Evolutionary conservation across 768 basidiomycete species (phyloP).

Genomic region (Kwoniella newhampshirensis): DNA sequence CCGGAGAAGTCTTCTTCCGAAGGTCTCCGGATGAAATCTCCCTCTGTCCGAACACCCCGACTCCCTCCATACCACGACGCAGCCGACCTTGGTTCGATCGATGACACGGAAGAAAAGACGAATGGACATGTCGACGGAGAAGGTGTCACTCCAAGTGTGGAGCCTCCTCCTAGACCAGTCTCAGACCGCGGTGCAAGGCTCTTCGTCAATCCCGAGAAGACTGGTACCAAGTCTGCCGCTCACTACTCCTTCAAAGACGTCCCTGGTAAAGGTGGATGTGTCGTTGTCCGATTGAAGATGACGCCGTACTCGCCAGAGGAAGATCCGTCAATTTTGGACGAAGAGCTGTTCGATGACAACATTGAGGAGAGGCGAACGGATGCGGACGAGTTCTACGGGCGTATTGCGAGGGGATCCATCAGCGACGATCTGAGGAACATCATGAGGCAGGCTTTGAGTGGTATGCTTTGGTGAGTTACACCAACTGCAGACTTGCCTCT

Average conservation of each 20-base stretch:
- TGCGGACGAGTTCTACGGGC: conserved; percentile 91
- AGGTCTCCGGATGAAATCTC: conserved; percentile 29
- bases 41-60: conserved; percentile 32
- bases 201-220: conserved; percentile 82
- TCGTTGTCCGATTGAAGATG: conserved; percentile 88
- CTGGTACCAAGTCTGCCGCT: conserved; percentile 88
- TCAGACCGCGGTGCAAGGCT: conserved; percentile 38
- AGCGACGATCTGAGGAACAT: conserved; percentile 92
- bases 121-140: conserved; percentile 43
- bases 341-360: conserved; percentile 79
- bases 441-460: conserved; percentile 91
- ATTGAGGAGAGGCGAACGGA: conserved; percentile 89
- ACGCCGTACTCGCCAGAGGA: conserved; percentile 73
- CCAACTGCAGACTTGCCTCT: neutral
- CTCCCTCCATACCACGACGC: conserved; percentile 30
- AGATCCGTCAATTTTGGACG: conserved; percentile 80
- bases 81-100: conserved; percentile 19
- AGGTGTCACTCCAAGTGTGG: conserved; percentile 48
- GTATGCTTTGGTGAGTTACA: conserved; percentile 77
- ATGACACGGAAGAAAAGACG: conserved; percentile 13
- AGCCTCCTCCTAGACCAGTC: conserved; percentile 43
- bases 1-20: conserved; percentile 22
- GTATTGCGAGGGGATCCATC: conserved; percentile 75
- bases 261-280: conserved; percentile 87
- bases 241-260: conserved; percentile 86